Evolutionary conservation across 371 early-diverging fungal species (phyloP).

Genomic region (Thermomucor indicae-seudaticae): DNA sequence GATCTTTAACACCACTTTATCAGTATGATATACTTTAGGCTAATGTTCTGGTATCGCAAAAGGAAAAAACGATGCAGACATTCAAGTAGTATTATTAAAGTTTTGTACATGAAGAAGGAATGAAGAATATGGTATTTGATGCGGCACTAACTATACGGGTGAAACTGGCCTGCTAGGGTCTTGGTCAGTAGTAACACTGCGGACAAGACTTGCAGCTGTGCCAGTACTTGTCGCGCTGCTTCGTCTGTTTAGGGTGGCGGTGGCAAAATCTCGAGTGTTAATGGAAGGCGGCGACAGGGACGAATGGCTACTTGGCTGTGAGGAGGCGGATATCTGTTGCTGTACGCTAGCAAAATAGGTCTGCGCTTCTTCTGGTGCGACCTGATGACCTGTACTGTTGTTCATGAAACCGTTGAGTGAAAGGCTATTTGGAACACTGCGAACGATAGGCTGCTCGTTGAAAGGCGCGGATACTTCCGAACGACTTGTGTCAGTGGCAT

Average conservation of each 20-base stretch:
- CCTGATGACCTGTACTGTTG: background rate
- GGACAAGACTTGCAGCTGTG: conserved; percentile 7
- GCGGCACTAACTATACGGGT: conserved; percentile 1
- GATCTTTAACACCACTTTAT: background rate
- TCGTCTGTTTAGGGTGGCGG: background rate
- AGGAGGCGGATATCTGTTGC: background rate
- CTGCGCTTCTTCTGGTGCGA: conserved; percentile 5
- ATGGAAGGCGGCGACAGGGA: background rate
- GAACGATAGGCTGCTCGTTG: conserved; percentile 19
- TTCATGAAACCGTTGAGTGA: conserved; percentile 11
- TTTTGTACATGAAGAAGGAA: too few relatives aligned
- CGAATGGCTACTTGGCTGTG: too few relatives aligned
- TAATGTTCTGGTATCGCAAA: too few relatives aligned
- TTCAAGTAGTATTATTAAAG: background rate
- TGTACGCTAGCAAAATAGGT: too few relatives aligned
- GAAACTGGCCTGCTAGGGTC: background rate
- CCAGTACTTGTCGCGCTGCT: background rate
- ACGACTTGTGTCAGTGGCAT: too few relatives aligned
- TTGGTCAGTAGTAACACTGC: conserved; percentile 6
- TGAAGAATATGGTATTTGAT: too few relatives aligned
- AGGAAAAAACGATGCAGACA: background rate
- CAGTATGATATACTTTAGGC: conserved; percentile 7
- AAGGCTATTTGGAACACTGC: conserved; percentile 39
- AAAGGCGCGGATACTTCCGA: too few relatives aligned
- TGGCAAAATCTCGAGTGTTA: conserved; percentile 6